phyloP scores from a whole-genome alignment of 805 yeast genomes.

The Teunomyces funiuensis region DNA sequence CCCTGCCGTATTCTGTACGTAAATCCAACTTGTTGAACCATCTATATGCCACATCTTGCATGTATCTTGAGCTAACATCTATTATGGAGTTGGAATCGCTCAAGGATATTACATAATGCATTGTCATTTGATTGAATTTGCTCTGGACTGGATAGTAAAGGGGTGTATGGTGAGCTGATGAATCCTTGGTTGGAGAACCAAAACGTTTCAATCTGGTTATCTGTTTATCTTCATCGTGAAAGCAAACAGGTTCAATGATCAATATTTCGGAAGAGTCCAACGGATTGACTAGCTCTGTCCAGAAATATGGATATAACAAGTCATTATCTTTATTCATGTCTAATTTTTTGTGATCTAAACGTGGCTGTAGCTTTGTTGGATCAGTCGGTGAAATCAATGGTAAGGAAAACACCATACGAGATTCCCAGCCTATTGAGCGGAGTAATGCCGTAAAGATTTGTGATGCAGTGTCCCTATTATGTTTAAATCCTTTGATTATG shows the following conservation, averaged over 20 bases:
- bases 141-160: constrained; percentile 20
- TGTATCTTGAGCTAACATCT: constrained; percentile 33
- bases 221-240: constrained; percentile 28
- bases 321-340: constrained; percentile 28
- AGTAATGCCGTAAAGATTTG: constrained; percentile 31
- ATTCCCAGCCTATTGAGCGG: constrained; percentile 28
- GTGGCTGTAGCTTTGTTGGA: constrained; percentile 22
- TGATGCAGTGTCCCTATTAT: constrained; percentile 35
- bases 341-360: constrained; percentile 18
- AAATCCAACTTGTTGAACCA: constrained; percentile 29
- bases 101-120: constrained; percentile 29
- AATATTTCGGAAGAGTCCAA: constrained; percentile 22
- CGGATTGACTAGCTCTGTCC: constrained; percentile 38
- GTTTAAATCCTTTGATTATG: constrained; percentile 21
- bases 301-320: constrained; percentile 34
- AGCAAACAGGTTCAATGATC: constrained; percentile 28
- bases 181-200: background rate
- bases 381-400: constrained; percentile 19
- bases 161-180: constrained; percentile 12
- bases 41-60: constrained; percentile 29
- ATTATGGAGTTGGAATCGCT: constrained; percentile 16
- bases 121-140: constrained; percentile 28
- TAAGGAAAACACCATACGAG: constrained; percentile 31
- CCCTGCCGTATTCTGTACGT: constrained; percentile 26
- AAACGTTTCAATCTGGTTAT: constrained; percentile 21